phyloP scores from a whole-genome alignment of 805 yeast genomes.

The Pichia nakasei region DNA sequence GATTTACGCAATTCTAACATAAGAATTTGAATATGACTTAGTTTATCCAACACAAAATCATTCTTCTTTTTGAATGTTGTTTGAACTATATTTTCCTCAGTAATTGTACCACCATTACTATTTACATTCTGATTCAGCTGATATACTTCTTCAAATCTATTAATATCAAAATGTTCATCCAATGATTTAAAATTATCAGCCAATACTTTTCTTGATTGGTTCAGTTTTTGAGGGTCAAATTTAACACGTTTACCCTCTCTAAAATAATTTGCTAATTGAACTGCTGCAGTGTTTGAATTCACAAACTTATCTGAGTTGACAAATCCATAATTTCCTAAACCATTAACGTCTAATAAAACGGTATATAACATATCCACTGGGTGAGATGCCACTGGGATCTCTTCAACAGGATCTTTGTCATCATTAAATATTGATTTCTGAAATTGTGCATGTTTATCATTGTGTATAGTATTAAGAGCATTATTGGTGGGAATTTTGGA shows the following conservation, averaged over 20 bases:
- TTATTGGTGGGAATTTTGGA: too few relatives aligned
- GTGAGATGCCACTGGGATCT: conserved; percentile 14
- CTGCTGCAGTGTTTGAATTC: conserved; percentile 11
- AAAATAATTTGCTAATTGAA: conserved; percentile 16
- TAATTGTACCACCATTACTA: conserved; percentile 3
- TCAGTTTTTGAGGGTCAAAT: conserved; percentile 2
- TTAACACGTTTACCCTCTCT: conserved; percentile 15
- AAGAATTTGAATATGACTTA: conserved; percentile 21
- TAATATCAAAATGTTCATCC: conserved; percentile 13
- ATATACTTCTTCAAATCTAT: conserved; percentile 1
- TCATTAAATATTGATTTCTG: neutral
- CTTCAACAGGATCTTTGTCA: neutral
- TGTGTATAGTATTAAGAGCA: neutral
- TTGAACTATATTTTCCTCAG: conserved; percentile 6
- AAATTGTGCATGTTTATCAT: neutral
- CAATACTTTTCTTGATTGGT: conserved; percentile 7
- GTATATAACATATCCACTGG: conserved; percentile 17
- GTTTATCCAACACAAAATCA: conserved; percentile 16
- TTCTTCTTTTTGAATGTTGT: conserved; percentile 20
- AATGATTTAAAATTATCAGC: conserved; percentile 11
- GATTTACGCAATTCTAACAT: conserved; percentile 25
- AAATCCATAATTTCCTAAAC: conserved; percentile 13
- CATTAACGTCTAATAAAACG: conserved; percentile 13
- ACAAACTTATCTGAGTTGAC: conserved; percentile 13
- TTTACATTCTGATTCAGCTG: neutral